A percentile compares a stretch with the other conserved stretches of the same genome.
Evolutionary conservation across 352 stramenopile genomes (phyloP).

Genomic region (Globisporangium iwayamae): DNA sequence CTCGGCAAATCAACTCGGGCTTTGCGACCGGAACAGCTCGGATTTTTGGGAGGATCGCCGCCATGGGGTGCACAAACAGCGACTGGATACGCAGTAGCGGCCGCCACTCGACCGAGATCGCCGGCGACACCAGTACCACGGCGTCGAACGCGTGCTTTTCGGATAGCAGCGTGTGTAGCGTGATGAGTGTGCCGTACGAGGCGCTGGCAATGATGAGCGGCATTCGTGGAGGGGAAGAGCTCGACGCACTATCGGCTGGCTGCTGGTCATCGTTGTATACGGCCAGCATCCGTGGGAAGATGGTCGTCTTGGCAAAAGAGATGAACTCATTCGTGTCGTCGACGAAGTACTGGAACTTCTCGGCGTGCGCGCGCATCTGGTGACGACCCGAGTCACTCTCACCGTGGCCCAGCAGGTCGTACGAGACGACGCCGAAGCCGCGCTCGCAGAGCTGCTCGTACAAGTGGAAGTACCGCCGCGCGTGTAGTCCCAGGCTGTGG

Average conservation of each 20-base stretch:
- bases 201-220: slow-evolving; percentile 1
- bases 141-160: slow-evolving; percentile 4
- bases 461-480: slow-evolving; percentile 11
- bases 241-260: no score
- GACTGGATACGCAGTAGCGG: slow-evolving; percentile 4
- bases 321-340: slow-evolving; percentile 21
- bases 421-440: slow-evolving; percentile 16
- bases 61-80: slow-evolving; percentile 14
- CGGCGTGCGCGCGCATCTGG: slow-evolving; percentile 5
- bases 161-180: slow-evolving; percentile 10
- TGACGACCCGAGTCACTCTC: slow-evolving; percentile 12
- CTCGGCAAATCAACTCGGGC: slow-evolving; percentile 17
- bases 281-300: not conserved
- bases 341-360: slow-evolving; percentile 17
- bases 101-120: slow-evolving; percentile 7
- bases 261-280: no score
- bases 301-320: slow-evolving; percentile 5
- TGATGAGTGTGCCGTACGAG: not conserved
- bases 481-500: slow-evolving; percentile 18
- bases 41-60: slow-evolving; percentile 16
- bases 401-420: slow-evolving; percentile 19
- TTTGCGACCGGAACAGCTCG: slow-evolving; percentile 30
- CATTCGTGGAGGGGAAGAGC: not conserved
- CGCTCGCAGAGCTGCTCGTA: slow-evolving; percentile 15
- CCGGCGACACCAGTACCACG: slow-evolving; percentile 1